A percentile compares a stretch with the other conserved stretches of the same genome.
These are phyloP conservation scores for Fusarium buharicum DNA, from an alignment of 2,329 filamentous ascomycete genomes.

Conservation along the genomic window DNA sequence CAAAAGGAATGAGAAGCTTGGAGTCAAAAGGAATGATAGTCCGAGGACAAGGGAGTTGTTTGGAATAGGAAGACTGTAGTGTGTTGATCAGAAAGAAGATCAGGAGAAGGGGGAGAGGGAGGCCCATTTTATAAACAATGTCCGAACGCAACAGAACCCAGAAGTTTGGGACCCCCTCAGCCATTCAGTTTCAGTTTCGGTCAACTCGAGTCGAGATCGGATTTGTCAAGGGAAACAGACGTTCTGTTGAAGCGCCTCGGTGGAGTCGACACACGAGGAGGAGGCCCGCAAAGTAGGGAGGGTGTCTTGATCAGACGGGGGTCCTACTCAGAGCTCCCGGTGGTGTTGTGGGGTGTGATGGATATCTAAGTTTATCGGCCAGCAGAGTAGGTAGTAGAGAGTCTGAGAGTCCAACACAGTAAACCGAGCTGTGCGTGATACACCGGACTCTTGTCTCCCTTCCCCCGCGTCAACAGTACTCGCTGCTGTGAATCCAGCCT, in stretches of 20 bases:
- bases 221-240: slow-evolving; percentile 41
- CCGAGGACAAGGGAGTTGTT: slow-evolving; percentile 42
- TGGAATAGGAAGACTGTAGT: slow-evolving; percentile 42
- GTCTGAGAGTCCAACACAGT: slow-evolving; percentile 24
- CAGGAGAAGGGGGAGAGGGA: slow-evolving; percentile 33
- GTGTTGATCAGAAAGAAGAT: slow-evolving; percentile 28
- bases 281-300: not conserved
- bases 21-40: slow-evolving; percentile 46
- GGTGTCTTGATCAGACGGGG: slow-evolving; percentile 21
- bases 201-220: slow-evolving; percentile 31
- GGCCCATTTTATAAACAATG: slow-evolving; percentile 47
- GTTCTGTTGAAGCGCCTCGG: slow-evolving; percentile 36
- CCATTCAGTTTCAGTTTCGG: not conserved
- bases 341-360: slow-evolving; percentile 30
- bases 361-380: slow-evolving; percentile 18
- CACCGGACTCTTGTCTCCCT: slow-evolving; percentile 15
- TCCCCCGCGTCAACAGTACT: slow-evolving; percentile 9
- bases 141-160: slow-evolving; percentile 23
- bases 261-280: slow-evolving; percentile 29
- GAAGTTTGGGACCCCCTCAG: slow-evolving; percentile 8
- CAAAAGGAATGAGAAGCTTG: slow-evolving; percentile 49
- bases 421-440: slow-evolving; percentile 15
- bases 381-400: slow-evolving; percentile 9
- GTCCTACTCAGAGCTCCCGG: slow-evolving; percentile 27
- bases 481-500: slow-evolving; percentile 20